These are phyloP conservation scores for Trifolium repens DNA, from an alignment of 306 rosid genomes.

Conservation along the genomic window DNA sequence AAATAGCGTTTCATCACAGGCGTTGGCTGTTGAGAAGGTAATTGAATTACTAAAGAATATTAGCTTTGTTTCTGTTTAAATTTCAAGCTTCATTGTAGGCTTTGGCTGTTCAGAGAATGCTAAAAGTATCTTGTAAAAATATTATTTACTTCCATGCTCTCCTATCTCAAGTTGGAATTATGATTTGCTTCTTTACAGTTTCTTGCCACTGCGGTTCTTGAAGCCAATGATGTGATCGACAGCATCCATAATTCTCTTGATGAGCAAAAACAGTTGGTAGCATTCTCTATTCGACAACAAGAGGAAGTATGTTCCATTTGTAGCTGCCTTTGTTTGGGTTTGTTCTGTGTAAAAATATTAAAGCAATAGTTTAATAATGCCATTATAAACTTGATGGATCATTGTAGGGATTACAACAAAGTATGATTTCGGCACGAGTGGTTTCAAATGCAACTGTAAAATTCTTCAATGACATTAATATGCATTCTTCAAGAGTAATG, in stretches of 20 bases:
- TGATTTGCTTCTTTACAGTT: constrained; percentile 57
- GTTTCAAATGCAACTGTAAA: constrained; percentile 68
- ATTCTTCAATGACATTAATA: constrained; percentile 65
- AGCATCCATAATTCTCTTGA: constrained; percentile 67
- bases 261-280: constrained; percentile 73
- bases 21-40: constrained; percentile 69
- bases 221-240: constrained; percentile 69
- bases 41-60: constrained; percentile 24
- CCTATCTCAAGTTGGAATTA: constrained; percentile 24
- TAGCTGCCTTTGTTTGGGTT: neutral
- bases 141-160: constrained; percentile 1
- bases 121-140: neutral
- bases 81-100: constrained; percentile 8
- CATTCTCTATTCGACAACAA: constrained; percentile 65
- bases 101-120: neutral
- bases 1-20: constrained; percentile 59
- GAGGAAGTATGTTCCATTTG: constrained; percentile 61
- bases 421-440: constrained; percentile 61
- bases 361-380: constrained; percentile 35
- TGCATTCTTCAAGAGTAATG: constrained; percentile 62
- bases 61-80: neutral
- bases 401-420: constrained; percentile 69
- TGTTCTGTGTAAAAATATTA: constrained; percentile 1
- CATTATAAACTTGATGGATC: constrained; percentile 32
- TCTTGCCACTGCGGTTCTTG: constrained; percentile 65